Evolutionary conservation across 2,329 filamentous ascomycete species (phyloP).

Genomic region (Fusarium cyanostomum): DNA sequence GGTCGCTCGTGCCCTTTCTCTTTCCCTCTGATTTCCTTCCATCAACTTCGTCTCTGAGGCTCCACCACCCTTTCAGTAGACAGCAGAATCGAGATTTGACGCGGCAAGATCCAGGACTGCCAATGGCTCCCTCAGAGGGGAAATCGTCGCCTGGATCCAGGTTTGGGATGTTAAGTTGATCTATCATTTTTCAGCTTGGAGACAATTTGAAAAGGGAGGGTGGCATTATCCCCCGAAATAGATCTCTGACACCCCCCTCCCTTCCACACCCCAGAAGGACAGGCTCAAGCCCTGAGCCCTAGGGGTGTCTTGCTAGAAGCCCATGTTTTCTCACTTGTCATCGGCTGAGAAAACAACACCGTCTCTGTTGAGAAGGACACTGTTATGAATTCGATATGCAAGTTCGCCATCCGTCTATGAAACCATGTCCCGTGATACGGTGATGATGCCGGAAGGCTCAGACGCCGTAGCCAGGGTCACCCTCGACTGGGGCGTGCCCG

Average conservation of each 20-base stretch:
- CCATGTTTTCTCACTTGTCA: conserved; percentile 39
- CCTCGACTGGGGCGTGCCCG: conserved; percentile 9
- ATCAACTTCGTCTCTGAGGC: conserved; percentile 5
- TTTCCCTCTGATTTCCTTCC: conserved; percentile 9
- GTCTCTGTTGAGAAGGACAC: conserved; percentile 28
- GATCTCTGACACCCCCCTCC: conserved; percentile 18
- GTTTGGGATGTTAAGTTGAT: conserved; percentile 28
- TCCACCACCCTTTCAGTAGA: conserved; percentile 20
- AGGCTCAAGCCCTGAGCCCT: conserved; percentile 11
- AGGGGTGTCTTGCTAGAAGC: conserved; percentile 17
- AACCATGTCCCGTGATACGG: conserved; percentile 37
- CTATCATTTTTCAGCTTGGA: conserved; percentile 31
- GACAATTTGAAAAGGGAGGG: conserved; percentile 20
- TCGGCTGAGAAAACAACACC: conserved; percentile 44
- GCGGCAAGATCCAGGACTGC: conserved; percentile 36
- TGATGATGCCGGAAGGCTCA: conserved; percentile 33
- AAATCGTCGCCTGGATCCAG: conserved; percentile 24
- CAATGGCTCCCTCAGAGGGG: conserved; percentile 34
- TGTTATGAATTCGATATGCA: conserved; percentile 35
- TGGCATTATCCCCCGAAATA: conserved; percentile 33
- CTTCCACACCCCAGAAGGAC: conserved; percentile 1
- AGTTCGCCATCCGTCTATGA: conserved; percentile 22
- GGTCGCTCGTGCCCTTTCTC: conserved; percentile 4
- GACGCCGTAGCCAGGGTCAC: conserved; percentile 25
- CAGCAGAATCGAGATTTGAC: conserved; percentile 39